phyloP scores from a whole-genome alignment of 177 flowering plant species.

The Vitis hybrid region DNA sequence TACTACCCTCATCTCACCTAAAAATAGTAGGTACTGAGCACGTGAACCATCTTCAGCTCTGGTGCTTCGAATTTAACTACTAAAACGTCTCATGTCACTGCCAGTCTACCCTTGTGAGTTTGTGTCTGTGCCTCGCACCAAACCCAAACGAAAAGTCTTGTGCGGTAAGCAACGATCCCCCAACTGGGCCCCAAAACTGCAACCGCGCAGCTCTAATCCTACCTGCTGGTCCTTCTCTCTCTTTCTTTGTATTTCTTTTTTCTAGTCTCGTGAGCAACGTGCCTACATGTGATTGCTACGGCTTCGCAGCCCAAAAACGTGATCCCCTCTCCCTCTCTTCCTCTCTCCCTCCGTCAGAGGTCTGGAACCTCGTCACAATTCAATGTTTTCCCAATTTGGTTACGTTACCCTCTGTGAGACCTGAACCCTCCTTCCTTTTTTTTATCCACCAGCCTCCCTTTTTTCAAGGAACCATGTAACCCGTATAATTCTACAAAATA shows the following conservation, averaged over 20 bases:
- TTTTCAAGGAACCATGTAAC: too few relatives aligned
- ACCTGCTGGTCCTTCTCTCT: not conserved
- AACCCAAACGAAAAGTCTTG: too few relatives aligned
- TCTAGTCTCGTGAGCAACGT: slow-evolving; percentile 5
- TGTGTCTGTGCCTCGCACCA: too few relatives aligned
- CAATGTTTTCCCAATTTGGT: not conserved
- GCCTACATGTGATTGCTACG: slow-evolving; percentile 14
- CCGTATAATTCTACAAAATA: too few relatives aligned
- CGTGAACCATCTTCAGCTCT: not conserved
- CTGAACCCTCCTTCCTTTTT: too few relatives aligned
- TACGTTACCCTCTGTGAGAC: too few relatives aligned
- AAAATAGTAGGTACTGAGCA: not conserved
- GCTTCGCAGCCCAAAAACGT: slow-evolving; percentile 1
- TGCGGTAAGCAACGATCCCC: too few relatives aligned
- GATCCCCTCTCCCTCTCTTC: not conserved
- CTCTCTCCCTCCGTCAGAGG: not conserved
- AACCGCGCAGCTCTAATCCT: not conserved
- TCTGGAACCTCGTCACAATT: not conserved
- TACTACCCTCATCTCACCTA: not conserved
- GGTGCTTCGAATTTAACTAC: slow-evolving; percentile 1
- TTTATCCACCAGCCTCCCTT: too few relatives aligned
- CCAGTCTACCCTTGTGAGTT: too few relatives aligned
- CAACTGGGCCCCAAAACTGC: slow-evolving; percentile 10
- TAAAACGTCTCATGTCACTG: not conserved
- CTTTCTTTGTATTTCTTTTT: not conserved